Base-by-base conservation (phyloP, 345 rosid genomes). In the Populus davidiana region DNA sequence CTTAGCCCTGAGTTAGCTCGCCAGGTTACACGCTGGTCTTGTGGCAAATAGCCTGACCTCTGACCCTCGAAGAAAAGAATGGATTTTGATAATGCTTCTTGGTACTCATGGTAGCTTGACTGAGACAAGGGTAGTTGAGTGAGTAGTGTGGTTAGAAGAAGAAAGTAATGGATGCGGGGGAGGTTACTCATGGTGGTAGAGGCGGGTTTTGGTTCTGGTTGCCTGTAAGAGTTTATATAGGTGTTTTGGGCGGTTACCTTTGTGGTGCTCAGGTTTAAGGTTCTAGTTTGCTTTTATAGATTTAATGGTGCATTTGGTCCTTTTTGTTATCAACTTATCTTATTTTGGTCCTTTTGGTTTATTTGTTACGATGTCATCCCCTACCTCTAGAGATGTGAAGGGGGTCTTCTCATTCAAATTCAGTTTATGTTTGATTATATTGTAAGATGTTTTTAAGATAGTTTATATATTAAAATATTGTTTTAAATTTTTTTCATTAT, bases 21-120 rank as follows among this genome's bases (percentile, higher is more conserved):
- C 98, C 99, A 96, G 0, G 74, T 16, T 29, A 89, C 1, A 6
- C 94, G 89, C 70, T 93, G 99, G 78, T 92, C 91, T 20, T 73
- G 79, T 1, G 99, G 98, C 67, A 96, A 77, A 78, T 41, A 84
- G 2, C 98, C 99, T 16, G 99, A 96, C 50, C 99, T 88, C 52
- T 96, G 99, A 67, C 99, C 99, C 75, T 96, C 94, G 81, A 96
- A 96, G 92, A 96, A 96, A 54, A 96, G 90, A 76, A 96, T 93
- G 14, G 96, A 86, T 81, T 96, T 96, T 23, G 98, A 85, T 71
- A 96, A 85, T 68, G 98, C 98, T 62, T 91, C 96, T 5, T 38
- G 66, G 82, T 93, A 96, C 68, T 93, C 93, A 71, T 88, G 99
- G 76, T 67, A 73, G 82, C 70, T 69, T 59, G 86, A 80, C 17